phyloP scores from a whole-genome alignment of 139 green algal species.

The Chlamydomonas sp. region DNA sequence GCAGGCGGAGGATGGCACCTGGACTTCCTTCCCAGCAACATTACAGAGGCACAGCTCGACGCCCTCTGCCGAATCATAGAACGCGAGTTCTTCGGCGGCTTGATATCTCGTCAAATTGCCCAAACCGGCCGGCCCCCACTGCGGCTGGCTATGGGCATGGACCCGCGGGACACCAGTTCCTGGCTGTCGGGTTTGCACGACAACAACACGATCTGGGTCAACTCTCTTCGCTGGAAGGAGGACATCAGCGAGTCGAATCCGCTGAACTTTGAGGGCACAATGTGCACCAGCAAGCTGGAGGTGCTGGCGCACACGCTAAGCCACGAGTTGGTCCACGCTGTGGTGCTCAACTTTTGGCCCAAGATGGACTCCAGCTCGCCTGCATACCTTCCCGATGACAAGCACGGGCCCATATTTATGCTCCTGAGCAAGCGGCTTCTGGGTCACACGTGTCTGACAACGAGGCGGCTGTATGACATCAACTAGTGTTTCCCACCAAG shows the following conservation, averaged over 20 bases:
- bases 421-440: constrained; percentile 35
- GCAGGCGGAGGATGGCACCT: constrained; percentile 4
- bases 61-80: not conserved
- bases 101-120: not conserved
- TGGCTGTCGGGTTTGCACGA: constrained; percentile 26
- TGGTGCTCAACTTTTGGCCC: constrained; percentile 39
- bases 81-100: not conserved
- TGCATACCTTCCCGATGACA: constrained; percentile 26
- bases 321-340: constrained; percentile 35
- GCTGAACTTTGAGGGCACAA: constrained; percentile 19
- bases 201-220: constrained; percentile 33
- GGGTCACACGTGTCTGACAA: constrained; percentile 17
- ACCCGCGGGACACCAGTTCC: not conserved
- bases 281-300: constrained; percentile 38
- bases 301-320: constrained; percentile 28
- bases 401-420: constrained; percentile 39
- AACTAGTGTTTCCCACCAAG: too few relatives aligned
- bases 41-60: not conserved
- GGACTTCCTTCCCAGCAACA: not conserved
- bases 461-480: constrained; percentile 2
- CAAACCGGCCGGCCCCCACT: not conserved
- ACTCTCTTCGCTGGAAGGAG: constrained; percentile 11
- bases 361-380: constrained; percentile 25
- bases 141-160: not conserved
- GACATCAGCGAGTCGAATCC: constrained; percentile 1